phyloP scores from a whole-genome alignment of 2,329 filamentous ascomycete species.

The Fusarium sp. region DNA sequence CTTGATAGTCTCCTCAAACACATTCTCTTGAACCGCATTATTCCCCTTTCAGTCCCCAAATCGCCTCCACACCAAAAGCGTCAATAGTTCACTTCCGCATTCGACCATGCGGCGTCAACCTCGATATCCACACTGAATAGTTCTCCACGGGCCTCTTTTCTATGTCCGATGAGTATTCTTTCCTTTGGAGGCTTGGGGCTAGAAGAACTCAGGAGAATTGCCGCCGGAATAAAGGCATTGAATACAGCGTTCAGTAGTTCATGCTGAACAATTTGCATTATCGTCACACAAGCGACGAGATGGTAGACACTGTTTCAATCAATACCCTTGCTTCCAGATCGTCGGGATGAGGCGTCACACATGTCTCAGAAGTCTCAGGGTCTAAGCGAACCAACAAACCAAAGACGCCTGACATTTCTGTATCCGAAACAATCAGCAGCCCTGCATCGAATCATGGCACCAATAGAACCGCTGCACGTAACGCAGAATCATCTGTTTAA shows the following conservation, averaged over 20 bases:
- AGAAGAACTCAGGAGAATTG: background rate
- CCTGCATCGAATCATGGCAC: background rate
- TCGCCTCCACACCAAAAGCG: background rate
- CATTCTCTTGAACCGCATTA: background rate
- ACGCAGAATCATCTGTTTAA: background rate
- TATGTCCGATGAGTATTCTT: background rate
- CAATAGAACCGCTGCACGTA: background rate
- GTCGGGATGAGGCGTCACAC: background rate
- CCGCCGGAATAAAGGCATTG: background rate
- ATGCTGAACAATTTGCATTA: background rate
- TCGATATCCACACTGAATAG: background rate
- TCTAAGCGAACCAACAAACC: background rate
- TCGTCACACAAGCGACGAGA: background rate
- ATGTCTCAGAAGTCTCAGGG: background rate
- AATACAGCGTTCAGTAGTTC: background rate
- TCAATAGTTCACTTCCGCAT: slow-evolving; percentile 6
- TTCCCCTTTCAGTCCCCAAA: background rate
- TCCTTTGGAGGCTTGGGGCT: background rate
- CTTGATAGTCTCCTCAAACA: background rate
- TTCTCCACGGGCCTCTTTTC: background rate
- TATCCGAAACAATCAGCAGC: background rate
- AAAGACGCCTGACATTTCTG: background rate
- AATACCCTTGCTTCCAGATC: background rate
- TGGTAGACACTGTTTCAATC: background rate
- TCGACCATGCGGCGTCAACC: slow-evolving; percentile 20